phyloP scores from a whole-genome alignment of 2,329 filamentous ascomycete species.

The Bimuria novae-zelandiae region DNA sequence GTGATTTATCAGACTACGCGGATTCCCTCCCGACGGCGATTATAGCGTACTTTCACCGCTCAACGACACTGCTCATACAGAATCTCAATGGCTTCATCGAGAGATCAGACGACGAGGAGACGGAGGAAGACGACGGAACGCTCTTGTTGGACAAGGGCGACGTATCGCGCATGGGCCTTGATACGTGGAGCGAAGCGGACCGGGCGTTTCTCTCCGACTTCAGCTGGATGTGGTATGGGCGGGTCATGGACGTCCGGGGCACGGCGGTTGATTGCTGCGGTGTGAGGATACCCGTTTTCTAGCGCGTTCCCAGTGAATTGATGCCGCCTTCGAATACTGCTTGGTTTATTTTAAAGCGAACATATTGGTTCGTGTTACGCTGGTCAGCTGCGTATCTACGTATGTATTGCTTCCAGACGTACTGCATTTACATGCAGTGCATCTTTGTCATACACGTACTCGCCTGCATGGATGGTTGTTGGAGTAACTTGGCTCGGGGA shows the following conservation, averaged over 20 bases:
- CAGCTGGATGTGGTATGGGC: conserved; percentile 67
- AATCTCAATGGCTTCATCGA: conserved; percentile 67
- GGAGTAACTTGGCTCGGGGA: background rate
- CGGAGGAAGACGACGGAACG: conserved; percentile 42
- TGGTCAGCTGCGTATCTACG: background rate
- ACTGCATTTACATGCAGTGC: too few species aligned
- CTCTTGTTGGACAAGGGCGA: conserved; percentile 67
- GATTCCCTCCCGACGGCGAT: conserved; percentile 68
- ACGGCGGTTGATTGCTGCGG: conserved; percentile 77
- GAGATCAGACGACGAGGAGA: conserved; percentile 48
- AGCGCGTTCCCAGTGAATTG: conserved; percentile 2
- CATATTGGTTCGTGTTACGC: background rate
- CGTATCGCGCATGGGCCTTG: conserved; percentile 73
- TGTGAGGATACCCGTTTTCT: conserved; percentile 58
- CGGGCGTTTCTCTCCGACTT: conserved; percentile 70
- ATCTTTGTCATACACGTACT: too few species aligned
- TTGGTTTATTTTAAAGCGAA: background rate
- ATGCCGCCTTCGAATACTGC: background rate
- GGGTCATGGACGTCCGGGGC: conserved; percentile 66
- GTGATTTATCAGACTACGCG: conserved; percentile 50
- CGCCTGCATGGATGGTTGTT: too few species aligned
- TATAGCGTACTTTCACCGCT: conserved; percentile 80
- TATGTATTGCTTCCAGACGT: too few species aligned
- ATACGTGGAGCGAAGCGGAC: conserved; percentile 75
- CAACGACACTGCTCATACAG: conserved; percentile 69